These are phyloP conservation scores for Barbatosphaeria neglecta DNA, from an alignment of 495 filamentous ascomycete species.

Conservation along the genomic window DNA sequence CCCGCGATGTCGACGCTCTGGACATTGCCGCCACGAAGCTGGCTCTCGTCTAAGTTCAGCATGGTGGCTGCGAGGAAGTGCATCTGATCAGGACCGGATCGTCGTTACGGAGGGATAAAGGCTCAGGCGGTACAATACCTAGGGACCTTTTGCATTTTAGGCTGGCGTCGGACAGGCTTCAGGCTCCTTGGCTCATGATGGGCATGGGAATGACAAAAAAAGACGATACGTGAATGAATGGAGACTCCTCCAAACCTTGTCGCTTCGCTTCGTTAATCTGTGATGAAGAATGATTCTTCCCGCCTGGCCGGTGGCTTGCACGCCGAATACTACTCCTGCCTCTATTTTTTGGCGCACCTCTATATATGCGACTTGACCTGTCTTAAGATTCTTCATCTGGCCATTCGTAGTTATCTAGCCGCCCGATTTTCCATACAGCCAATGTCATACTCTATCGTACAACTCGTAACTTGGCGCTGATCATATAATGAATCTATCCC, in stretches of 20 bases:
- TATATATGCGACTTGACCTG: no score
- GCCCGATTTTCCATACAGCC: no score
- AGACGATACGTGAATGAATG: not conserved
- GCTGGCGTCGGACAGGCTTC: conserved; percentile 22
- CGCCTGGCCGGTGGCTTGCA: no score
- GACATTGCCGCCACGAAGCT: conserved; percentile 99
- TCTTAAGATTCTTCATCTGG: no score
- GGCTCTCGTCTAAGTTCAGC: conserved; percentile 69
- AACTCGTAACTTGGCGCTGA: not conserved
- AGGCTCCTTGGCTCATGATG: conserved; percentile 4
- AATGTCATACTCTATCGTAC: not conserved
- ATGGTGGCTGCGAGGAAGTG: conserved; percentile 1
- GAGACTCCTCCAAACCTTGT: no score
- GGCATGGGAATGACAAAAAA: not conserved
- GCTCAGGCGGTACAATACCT: not conserved
- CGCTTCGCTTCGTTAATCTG: no score
- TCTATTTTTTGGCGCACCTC: no score
- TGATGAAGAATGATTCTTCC: no score
- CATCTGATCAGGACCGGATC: conserved; percentile 6
- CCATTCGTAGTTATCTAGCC: no score
- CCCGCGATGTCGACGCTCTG: conserved; percentile 91
- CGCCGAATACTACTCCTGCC: no score
- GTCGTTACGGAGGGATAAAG: not conserved
- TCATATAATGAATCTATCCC: not conserved
- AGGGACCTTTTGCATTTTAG: conserved; percentile 20